A percentile compares a stretch with the other conserved stretches of the same genome.
Conservation (phyloP, 306 rosid genomes). For the Pterocarpus macrocarpus region DNA sequence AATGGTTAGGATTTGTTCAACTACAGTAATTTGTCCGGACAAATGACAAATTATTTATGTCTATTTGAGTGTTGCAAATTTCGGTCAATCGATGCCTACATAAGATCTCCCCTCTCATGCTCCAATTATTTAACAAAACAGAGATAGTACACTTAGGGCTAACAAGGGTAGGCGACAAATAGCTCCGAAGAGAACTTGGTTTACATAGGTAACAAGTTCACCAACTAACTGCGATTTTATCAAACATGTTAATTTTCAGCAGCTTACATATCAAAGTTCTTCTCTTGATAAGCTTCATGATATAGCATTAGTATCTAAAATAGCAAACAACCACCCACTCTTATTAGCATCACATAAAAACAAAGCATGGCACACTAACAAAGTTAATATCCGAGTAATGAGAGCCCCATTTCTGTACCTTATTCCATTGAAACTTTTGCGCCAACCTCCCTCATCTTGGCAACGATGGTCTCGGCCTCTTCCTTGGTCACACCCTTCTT, state of each 20-base stretch:
- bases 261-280: not conserved
- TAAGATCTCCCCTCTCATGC: slow-evolving; percentile 3
- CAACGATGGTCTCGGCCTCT: slow-evolving; percentile 80
- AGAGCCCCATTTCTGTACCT: slow-evolving; percentile 52
- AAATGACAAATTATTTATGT: slow-evolving; percentile 13
- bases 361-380: not conserved
- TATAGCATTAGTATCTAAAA: not conserved
- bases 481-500: slow-evolving; percentile 93
- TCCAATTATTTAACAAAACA: not conserved
- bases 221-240: not conserved
- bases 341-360: not conserved
- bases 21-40: not conserved
- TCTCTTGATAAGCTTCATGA: slow-evolving; percentile 22
- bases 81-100: not conserved
- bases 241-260: not conserved
- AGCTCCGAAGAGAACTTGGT: slow-evolving; percentile 16
- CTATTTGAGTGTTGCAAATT: not conserved
- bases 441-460: slow-evolving; percentile 90
- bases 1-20: slow-evolving; percentile 14
- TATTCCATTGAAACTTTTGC: slow-evolving; percentile 90
- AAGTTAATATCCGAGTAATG: not conserved
- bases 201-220: slow-evolving; percentile 21
- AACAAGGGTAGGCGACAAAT: slow-evolving; percentile 20
- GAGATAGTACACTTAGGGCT: slow-evolving; percentile 6
- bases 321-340: not conserved